A percentile compares a stretch with the other conserved stretches of the same genome.
phyloP scores from a whole-genome alignment of 768 basidiomycete genomes.

The Agrocybe pediades region DNA sequence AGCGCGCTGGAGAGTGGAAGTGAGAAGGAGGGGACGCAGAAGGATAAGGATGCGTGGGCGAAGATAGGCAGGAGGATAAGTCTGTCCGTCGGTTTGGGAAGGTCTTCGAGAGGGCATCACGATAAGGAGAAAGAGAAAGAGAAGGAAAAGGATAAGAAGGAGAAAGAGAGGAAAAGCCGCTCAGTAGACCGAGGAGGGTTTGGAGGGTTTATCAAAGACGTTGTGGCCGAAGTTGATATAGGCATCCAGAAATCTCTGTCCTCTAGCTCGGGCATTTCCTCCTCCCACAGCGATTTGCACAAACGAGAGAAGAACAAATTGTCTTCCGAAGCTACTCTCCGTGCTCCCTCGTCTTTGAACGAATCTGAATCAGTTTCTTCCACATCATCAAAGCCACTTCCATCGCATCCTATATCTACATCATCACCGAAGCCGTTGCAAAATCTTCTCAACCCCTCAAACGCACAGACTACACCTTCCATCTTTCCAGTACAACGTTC shows the following conservation, averaged over 20 bases:
- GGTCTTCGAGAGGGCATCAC: conserved; percentile 26
- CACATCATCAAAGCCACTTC: neutral
- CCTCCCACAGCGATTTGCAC: neutral
- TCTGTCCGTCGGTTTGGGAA: conserved; percentile 50
- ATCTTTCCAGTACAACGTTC: conserved; percentile 29
- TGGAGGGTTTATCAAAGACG: conserved; percentile 18
- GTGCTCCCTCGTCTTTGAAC: neutral
- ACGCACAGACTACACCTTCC: conserved; percentile 9
- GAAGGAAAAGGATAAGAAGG: conserved; percentile 36
- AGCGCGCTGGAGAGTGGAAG: conserved; percentile 18
- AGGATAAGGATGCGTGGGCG: conserved; percentile 48
- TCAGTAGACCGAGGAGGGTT: conserved; percentile 28
- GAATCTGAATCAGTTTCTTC: neutral
- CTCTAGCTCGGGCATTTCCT: conserved; percentile 3
- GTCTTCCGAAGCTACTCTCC: conserved; percentile 5
- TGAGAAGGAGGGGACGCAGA: conserved; percentile 27
- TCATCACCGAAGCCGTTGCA: neutral
- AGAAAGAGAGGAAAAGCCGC: conserved; percentile 32
- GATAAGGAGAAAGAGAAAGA: conserved; percentile 37
- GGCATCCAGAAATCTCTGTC: conserved; percentile 19
- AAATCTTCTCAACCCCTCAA: conserved; percentile 5
- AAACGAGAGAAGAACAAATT: conserved; percentile 7
- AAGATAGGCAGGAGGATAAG: conserved; percentile 67
- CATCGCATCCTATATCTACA: no score
- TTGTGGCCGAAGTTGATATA: conserved; percentile 7